Evolutionary conservation across 192 early-diverging fungal species (phyloP).

Genomic region (Coemansia sp.): DNA sequence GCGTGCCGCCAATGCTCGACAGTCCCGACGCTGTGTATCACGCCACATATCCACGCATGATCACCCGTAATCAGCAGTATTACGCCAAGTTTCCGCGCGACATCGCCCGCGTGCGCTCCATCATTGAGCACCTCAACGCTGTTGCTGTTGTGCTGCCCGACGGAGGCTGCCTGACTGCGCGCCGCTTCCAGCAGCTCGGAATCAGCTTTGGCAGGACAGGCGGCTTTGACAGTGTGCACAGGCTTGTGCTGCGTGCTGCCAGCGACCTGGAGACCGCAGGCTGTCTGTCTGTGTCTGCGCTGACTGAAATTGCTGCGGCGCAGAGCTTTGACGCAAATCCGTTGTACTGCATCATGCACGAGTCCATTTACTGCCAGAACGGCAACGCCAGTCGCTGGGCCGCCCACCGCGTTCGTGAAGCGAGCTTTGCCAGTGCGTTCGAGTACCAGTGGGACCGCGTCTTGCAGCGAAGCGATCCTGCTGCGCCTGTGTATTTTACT

Average conservation of each 20-base stretch:
- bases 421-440: constrained; percentile 53
- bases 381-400: constrained; percentile 61
- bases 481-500: constrained; percentile 59
- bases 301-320: constrained; percentile 36
- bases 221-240: constrained; percentile 63
- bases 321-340: constrained; percentile 61
- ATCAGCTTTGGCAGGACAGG: constrained; percentile 62
- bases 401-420: constrained; percentile 57
- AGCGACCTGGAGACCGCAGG: constrained; percentile 46
- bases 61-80: constrained; percentile 61
- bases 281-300: constrained; percentile 44
- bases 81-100: constrained; percentile 67
- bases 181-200: constrained; percentile 69
- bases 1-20: constrained; percentile 66
- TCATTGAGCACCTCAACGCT: constrained; percentile 57
- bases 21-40: constrained; percentile 62
- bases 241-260: constrained; percentile 53
- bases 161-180: constrained; percentile 61
- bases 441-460: constrained; percentile 51
- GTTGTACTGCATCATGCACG: constrained; percentile 67
- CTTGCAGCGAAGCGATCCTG: constrained; percentile 11
- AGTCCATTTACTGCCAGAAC: constrained; percentile 66
- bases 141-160: constrained; percentile 57
- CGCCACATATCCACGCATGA: constrained; percentile 60
- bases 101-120: constrained; percentile 60